Evolutionary conservation across 805 yeast species (phyloP).

Genomic region (Teunomyces stri): DNA sequence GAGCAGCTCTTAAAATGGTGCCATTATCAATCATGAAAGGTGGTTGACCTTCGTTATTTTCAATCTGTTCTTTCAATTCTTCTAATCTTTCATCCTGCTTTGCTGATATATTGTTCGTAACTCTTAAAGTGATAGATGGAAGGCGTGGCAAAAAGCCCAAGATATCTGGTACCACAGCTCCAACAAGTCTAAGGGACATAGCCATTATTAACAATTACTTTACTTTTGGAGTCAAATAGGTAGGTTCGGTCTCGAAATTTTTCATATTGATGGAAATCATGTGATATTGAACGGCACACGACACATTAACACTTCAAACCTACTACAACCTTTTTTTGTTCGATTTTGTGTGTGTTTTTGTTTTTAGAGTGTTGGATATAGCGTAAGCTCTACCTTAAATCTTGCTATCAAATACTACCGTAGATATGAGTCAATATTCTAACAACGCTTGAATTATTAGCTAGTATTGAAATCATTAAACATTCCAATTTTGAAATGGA

Average conservation of each 20-base stretch:
- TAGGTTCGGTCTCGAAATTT: conserved; percentile 2
- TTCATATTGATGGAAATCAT: conserved; percentile 4
- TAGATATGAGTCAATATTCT: no score
- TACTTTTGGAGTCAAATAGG: background rate
- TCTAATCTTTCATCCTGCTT: conserved; percentile 25
- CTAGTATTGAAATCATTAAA: background rate
- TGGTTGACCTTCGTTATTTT: conserved; percentile 28
- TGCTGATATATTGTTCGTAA: background rate
- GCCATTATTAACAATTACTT: conserved; percentile 16
- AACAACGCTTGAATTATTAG: no score
- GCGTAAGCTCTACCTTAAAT: no score
- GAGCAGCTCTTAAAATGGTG: conserved; percentile 75
- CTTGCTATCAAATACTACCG: no score
- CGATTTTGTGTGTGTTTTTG: background rate
- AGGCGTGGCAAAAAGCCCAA: conserved; percentile 11
- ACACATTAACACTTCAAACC: background rate
- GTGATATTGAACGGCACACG: conserved; percentile 1
- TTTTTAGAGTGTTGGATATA: no score
- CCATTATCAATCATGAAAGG: conserved; percentile 61
- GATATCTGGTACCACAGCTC: conserved; percentile 7
- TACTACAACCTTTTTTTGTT: background rate
- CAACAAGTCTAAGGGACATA: conserved; percentile 20
- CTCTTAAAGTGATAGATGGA: conserved; percentile 7
- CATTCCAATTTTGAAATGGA: background rate
- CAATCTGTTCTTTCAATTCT: conserved; percentile 40